Conservation (phyloP, 331 rosid species). For the Rhamnella rubrinervis region DNA sequence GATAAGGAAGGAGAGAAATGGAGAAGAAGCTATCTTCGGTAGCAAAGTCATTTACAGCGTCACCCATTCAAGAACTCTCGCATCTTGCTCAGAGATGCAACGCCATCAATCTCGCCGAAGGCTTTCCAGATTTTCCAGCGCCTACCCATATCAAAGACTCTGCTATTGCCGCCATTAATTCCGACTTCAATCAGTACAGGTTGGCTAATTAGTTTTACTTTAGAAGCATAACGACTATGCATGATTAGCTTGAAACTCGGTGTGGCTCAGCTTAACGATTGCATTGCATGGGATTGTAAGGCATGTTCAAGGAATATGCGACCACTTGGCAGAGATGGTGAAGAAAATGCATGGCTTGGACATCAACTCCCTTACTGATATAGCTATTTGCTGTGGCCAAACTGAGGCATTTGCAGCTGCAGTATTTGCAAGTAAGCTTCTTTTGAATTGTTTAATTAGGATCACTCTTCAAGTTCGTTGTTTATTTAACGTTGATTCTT, state of each 20-base stretch:
- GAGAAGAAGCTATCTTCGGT: slow-evolving; percentile 52
- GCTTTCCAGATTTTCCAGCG: slow-evolving; percentile 88
- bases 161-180: slow-evolving; percentile 72
- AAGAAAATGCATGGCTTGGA: slow-evolving; percentile 72
- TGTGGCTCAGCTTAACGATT: neutral
- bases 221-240: neutral
- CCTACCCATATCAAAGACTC: slow-evolving; percentile 58
- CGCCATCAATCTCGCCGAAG: slow-evolving; percentile 89
- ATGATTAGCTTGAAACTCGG: neutral
- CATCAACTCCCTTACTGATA: slow-evolving; percentile 63
- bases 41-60: slow-evolving; percentile 59
- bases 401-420: slow-evolving; percentile 81
- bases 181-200: slow-evolving; percentile 85
- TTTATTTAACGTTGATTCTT: neutral
- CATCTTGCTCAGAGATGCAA: slow-evolving; percentile 67
- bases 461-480: neutral
- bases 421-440: slow-evolving; percentile 55
- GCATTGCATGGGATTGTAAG: slow-evolving; percentile 27
- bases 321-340: slow-evolving; percentile 44
- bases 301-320: slow-evolving; percentile 80
- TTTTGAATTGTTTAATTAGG: neutral
- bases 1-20: slow-evolving; percentile 29
- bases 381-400: slow-evolving; percentile 84
- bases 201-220: slow-evolving; percentile 8
- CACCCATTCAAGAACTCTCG: slow-evolving; percentile 79